Percentiles rank a stretch among this genome's conserved stretches.
Conservation (phyloP, 169 alveolate genomes). For the Babesia ovis region DNA sequence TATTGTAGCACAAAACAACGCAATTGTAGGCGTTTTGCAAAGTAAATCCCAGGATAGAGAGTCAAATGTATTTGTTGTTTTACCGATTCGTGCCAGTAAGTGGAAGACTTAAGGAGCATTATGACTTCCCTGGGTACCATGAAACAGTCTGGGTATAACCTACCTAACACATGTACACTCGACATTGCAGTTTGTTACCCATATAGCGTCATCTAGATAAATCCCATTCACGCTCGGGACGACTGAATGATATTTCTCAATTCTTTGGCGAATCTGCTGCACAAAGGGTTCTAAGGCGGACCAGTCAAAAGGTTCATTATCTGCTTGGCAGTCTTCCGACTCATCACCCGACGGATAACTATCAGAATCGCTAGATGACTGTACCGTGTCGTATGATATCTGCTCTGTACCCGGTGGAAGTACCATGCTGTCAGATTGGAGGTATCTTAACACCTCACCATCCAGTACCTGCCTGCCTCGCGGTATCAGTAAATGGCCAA, state of each 20-base stretch:
- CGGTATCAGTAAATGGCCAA: conserved; percentile 4
- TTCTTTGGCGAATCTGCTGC: neutral
- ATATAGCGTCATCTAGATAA: conserved; percentile 47
- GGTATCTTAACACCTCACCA: conserved; percentile 28
- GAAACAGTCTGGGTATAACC: neutral
- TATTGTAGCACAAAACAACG: conserved; percentile 20
- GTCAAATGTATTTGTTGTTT: neutral
- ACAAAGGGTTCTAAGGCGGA: conserved; percentile 4
- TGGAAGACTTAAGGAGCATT: conserved; percentile 52
- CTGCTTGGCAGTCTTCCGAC: conserved; percentile 2
- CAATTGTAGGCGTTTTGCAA: conserved; percentile 4
- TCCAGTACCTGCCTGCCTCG: neutral
- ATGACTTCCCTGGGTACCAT: conserved; percentile 45
- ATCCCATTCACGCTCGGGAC: conserved; percentile 44
- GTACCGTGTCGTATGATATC: neutral
- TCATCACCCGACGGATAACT: conserved; percentile 31
- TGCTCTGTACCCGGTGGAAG: conserved; percentile 32
- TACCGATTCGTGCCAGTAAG: conserved; percentile 28
- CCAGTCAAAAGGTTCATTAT: conserved; percentile 1
- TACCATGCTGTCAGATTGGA: conserved; percentile 49
- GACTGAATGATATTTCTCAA: conserved; percentile 7
- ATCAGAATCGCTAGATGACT: conserved; percentile 25
- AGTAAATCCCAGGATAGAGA: conserved; percentile 28
- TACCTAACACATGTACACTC: conserved; percentile 40
- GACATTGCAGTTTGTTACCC: conserved; percentile 45